Percentiles rank a stretch among this genome's conserved stretches.
These are phyloP conservation scores for Anisogramma anomala DNA, from an alignment of 2,329 filamentous ascomycete genomes.

Conservation along the genomic window DNA sequence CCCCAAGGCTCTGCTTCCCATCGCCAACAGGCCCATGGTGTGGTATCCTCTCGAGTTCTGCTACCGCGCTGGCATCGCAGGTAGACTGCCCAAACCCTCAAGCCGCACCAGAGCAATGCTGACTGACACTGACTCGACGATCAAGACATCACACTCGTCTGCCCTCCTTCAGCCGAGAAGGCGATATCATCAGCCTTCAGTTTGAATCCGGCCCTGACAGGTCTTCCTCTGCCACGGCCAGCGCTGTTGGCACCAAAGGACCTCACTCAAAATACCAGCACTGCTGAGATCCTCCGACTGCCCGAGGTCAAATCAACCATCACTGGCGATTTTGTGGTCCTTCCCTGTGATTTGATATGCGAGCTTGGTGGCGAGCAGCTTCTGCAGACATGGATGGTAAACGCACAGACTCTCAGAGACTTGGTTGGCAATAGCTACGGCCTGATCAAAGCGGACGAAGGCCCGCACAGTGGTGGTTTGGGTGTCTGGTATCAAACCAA, in stretches of 20 bases:
- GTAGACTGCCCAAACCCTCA: constrained; percentile 31
- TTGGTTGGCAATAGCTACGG: constrained; percentile 38
- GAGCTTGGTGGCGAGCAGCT: constrained; percentile 75
- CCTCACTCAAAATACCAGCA: constrained; percentile 75
- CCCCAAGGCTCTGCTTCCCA: constrained; percentile 70
- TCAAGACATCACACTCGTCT: constrained; percentile 47
- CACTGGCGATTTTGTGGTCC: constrained; percentile 74
- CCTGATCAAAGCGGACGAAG: constrained; percentile 21
- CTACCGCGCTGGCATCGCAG: constrained; percentile 66
- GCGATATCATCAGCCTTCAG: constrained; percentile 60
- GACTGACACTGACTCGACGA: constrained; percentile 2
- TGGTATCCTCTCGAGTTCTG: constrained; percentile 85
- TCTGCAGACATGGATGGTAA: constrained; percentile 85
- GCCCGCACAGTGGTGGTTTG: constrained; percentile 56
- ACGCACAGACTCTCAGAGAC: constrained; percentile 57
- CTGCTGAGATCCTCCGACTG: constrained; percentile 75
- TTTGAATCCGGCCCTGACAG: constrained; percentile 67
- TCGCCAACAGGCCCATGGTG: constrained; percentile 79
- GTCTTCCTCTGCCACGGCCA: constrained; percentile 59
- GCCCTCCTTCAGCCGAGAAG: constrained; percentile 51
- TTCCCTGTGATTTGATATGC: constrained; percentile 90
- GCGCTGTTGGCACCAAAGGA: constrained; percentile 65
- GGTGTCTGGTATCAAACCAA: constrained; percentile 89
- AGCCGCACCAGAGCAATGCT: too few species aligned
- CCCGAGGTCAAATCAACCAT: constrained; percentile 71